Base-by-base conservation (phyloP, 83 land plant genomes). In the Thuja plicata region DNA sequence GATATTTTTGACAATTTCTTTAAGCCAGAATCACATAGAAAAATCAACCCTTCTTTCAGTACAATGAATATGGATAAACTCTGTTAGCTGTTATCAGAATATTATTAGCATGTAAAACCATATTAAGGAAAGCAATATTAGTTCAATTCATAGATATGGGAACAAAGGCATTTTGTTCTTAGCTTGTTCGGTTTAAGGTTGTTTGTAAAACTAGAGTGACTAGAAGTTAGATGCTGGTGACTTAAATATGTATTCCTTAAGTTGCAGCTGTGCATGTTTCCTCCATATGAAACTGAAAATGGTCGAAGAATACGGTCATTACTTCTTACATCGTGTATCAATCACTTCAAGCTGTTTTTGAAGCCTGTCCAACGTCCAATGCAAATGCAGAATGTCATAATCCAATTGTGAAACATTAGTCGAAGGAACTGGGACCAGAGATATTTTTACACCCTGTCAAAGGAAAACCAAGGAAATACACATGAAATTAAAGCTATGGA, bases 321-420 rank as follows among this genome's bases (percentile, higher is more conserved):
- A 95, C 95, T 21, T 90, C 37, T 90, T 87, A 82, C 76, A 92
- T 0, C 93, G 91, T 6, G 62, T 89, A 88, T 94, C 93, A 88
- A 94, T 92, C 43, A 90, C 90, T 87, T 89, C 89, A 78, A 94
- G 92, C 66, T 94, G 94, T 90, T 91, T 90, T 80, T 94, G 91
- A 62, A 95, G 91, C 85, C 83, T 92, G 57, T 95, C 96, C 35
- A 71, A 35, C 9, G 95, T 95, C 95, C 93, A 95, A 88, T 88
- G 55, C 86, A 95, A 89, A 55, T 94, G 94, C 89, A 95, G 38
- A 88, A 86, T 43, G 89, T 94, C 91, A 89, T 62, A 87, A 81
- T 94, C 97, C 85, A 94, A 85, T 27, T 89, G 89, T 62, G 93
- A 86, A 57, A 88, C 76, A 62, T 48, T 77, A 27, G 89, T 50